Conservation (phyloP, 257 asterid species). For the Rubia yunnanensis region DNA sequence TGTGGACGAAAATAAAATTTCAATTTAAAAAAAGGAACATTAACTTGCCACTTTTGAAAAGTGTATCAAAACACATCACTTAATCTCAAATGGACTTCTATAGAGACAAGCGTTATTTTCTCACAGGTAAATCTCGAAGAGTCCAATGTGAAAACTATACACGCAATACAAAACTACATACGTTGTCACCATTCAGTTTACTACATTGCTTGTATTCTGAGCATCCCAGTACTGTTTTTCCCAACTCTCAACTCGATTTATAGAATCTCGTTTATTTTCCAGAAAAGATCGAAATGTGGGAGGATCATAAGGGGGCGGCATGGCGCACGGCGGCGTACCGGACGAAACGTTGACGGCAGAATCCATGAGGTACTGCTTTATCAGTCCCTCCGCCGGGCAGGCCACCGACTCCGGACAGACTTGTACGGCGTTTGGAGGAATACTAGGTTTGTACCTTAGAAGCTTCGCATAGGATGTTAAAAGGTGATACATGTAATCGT, state of each 20-base stretch:
- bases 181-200: too few species aligned
- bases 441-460: slow-evolving; percentile 51
- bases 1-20: too few species aligned
- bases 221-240: slow-evolving; percentile 48
- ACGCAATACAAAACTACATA: too few species aligned
- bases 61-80: too few species aligned
- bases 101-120: too few species aligned
- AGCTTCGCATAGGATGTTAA: slow-evolving; percentile 60
- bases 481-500: slow-evolving; percentile 83
- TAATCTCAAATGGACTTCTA: too few species aligned
- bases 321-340: slow-evolving; percentile 33
- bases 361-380: slow-evolving; percentile 48
- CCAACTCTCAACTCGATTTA: slow-evolving; percentile 50
- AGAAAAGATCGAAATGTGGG: slow-evolving; percentile 38
- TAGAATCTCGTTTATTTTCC: slow-evolving; percentile 19
- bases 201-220: slow-evolving; percentile 14
- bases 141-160: too few species aligned
- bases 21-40: too few species aligned
- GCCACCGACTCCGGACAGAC: slow-evolving; percentile 66
- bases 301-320: slow-evolving; percentile 57
- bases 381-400: slow-evolving; percentile 36
- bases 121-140: too few species aligned
- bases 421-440: slow-evolving; percentile 48
- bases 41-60: too few species aligned
- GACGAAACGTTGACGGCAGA: slow-evolving; percentile 40